phyloP scores from a whole-genome alignment of 495 filamentous ascomycete genomes.

The Neurospora tetraspora region DNA sequence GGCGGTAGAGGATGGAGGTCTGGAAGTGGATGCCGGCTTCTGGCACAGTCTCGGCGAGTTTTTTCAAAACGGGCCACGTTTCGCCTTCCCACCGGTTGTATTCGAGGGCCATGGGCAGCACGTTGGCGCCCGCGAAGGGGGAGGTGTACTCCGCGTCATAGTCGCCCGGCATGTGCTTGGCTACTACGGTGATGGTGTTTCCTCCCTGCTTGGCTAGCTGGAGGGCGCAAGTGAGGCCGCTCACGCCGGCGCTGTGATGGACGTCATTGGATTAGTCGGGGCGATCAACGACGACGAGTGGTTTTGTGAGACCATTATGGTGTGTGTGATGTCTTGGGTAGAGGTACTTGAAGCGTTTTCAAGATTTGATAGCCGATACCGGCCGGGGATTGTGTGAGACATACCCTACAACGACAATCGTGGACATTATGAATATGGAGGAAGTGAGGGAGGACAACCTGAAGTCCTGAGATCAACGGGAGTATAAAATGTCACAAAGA shows the following conservation, averaged over 20 bases:
- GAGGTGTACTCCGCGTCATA: slow-evolving; percentile 96
- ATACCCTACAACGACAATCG: neutral
- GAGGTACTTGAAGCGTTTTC: neutral
- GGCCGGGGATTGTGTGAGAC: neutral
- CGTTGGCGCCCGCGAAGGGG: slow-evolving; percentile 93
- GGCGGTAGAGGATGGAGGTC: slow-evolving; percentile 35
- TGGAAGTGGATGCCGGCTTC: slow-evolving; percentile 89
- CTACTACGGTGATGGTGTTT: slow-evolving; percentile 64
- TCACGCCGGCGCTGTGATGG: slow-evolving; percentile 67
- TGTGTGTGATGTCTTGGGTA: neutral
- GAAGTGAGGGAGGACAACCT: neutral
- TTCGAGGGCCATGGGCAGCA: slow-evolving; percentile 48
- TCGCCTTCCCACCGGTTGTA: slow-evolving; percentile 50
- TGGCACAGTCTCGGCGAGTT: slow-evolving; percentile 59
- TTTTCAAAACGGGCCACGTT: slow-evolving; percentile 57
- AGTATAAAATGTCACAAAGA: neutral
- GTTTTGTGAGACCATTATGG: neutral
- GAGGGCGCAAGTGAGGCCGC: slow-evolving; percentile 85
- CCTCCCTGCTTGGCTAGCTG: slow-evolving; percentile 60
- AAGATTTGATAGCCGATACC: neutral
- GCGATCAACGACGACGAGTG: neutral
- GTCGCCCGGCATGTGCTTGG: slow-evolving; percentile 97
- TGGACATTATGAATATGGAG: neutral
- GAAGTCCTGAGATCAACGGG: neutral
- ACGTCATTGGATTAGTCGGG: neutral